phyloP scores from a whole-genome alignment of 768 basidiomycete species.

The Calocybe indica region DNA sequence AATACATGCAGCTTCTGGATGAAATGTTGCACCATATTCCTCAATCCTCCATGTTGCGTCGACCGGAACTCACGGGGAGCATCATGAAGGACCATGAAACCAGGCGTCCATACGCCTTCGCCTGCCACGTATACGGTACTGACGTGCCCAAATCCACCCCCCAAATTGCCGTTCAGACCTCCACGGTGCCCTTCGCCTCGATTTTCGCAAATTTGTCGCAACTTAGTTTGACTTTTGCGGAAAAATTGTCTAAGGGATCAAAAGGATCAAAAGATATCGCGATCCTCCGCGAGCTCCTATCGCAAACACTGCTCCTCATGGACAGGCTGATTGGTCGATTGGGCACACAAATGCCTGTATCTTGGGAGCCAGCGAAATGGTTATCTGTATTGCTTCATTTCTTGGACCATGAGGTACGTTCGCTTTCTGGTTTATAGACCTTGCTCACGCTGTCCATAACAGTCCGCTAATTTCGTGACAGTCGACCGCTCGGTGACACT shows the following conservation, averaged over 20 bases:
- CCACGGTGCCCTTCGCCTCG: conserved; percentile 46
- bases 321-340: conserved; percentile 42
- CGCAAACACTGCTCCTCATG: conserved; percentile 46
- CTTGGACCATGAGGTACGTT: conserved; percentile 50
- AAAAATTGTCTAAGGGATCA: conserved; percentile 23
- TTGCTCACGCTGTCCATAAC: conserved; percentile 4
- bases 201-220: conserved; percentile 49
- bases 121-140: conserved; percentile 54
- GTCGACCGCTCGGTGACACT: conserved; percentile 61
- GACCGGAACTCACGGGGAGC: conserved; percentile 38
- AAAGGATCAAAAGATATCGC: conserved; percentile 22
- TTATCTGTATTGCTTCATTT: conserved; percentile 43
- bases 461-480: conserved; percentile 62
- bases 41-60: conserved; percentile 41
- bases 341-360: conserved; percentile 29
- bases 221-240: conserved; percentile 41
- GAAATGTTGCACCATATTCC: conserved; percentile 48
- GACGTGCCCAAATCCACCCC: conserved; percentile 22
- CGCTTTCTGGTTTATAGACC: conserved; percentile 5
- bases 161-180: conserved; percentile 16
- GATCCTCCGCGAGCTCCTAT: conserved; percentile 42
- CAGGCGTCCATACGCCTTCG: conserved; percentile 45
- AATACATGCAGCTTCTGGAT: conserved; percentile 44
- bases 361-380: conserved; percentile 69
- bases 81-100: conserved; percentile 22